Evolutionary conservation across 345 rosid species (phyloP).

Genomic region (Citrus cavaleriei): DNA sequence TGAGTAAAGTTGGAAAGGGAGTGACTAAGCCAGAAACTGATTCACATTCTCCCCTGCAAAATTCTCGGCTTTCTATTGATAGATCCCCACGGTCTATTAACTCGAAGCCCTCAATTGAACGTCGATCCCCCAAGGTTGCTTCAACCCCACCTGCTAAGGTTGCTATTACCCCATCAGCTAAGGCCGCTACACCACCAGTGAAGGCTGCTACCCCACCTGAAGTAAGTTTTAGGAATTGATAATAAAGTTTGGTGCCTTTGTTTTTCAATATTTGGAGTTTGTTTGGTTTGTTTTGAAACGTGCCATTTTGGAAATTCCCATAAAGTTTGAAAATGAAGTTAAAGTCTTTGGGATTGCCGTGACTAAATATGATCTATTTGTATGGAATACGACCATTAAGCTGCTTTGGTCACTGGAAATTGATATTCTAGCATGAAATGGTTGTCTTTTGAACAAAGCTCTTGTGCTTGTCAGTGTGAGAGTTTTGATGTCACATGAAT

Average conservation of each 20-base stretch:
- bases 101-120: slow-evolving; percentile 63
- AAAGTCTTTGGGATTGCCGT: not conserved
- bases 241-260: not conserved
- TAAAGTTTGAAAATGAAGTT: not conserved
- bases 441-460: not conserved
- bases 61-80: slow-evolving; percentile 61
- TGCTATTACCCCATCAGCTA: not conserved
- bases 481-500: not conserved
- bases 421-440: not conserved
- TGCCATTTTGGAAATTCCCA: not conserved
- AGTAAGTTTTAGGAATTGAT: slow-evolving; percentile 37
- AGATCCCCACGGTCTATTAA: slow-evolving; percentile 63
- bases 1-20: slow-evolving; percentile 51
- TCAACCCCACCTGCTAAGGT: slow-evolving; percentile 2
- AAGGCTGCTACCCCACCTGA: slow-evolving; percentile 47
- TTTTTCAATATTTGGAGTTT: not conserved
- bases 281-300: not conserved
- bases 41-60: slow-evolving; percentile 54
- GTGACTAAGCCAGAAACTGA: slow-evolving; percentile 55
- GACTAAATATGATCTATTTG: not conserved
- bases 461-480: not conserved
- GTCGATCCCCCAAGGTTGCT: slow-evolving; percentile 61
- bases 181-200: not conserved
- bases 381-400: not conserved
- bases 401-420: not conserved